phyloP scores from a whole-genome alignment of 768 basidiomycete genomes.

The Solioccasus polychromus region DNA sequence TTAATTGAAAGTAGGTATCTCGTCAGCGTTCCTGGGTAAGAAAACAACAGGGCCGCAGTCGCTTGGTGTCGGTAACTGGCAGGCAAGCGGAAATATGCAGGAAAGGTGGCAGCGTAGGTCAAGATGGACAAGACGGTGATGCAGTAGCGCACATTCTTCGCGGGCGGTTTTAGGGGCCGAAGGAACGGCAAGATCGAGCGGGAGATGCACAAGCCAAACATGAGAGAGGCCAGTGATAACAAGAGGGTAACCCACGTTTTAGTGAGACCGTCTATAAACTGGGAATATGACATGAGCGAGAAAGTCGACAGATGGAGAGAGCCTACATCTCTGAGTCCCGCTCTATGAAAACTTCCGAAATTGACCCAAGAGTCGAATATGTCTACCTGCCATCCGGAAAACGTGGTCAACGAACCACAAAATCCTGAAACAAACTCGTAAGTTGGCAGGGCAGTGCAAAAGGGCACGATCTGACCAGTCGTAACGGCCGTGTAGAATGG shows the following conservation, averaged over 20 bases:
- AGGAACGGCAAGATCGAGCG: conserved; percentile 39
- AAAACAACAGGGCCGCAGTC: conserved; percentile 85
- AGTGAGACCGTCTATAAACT: conserved; percentile 88
- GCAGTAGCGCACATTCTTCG: conserved; percentile 43
- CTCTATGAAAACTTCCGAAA: conserved; percentile 47
- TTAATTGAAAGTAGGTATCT: conserved; percentile 74
- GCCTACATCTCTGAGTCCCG: conserved; percentile 72
- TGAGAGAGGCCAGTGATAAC: conserved; percentile 72
- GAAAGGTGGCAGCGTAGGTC: conserved; percentile 71
- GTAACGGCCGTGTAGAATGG: conserved; percentile 87
- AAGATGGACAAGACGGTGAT: conserved; percentile 57
- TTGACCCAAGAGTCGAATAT: conserved; percentile 86
- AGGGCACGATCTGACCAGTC: conserved; percentile 53
- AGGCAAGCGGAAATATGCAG: conserved; percentile 76
- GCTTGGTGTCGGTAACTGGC: conserved; percentile 68
- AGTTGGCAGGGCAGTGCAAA: conserved; percentile 1
- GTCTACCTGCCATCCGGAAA: conserved; percentile 93
- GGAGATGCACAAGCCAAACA: conserved; percentile 69
- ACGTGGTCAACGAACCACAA: conserved; percentile 95
- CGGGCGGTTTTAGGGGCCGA: conserved; percentile 42
- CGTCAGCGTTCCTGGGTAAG: conserved; percentile 83
- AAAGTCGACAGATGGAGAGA: not conserved
- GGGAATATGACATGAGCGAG: conserved; percentile 10
- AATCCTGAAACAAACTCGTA: conserved; percentile 52
- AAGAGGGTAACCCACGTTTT: conserved; percentile 77